Conservation (phyloP, 2,329 filamentous ascomycete genomes). For the Ophiostoma piceae region DNA sequence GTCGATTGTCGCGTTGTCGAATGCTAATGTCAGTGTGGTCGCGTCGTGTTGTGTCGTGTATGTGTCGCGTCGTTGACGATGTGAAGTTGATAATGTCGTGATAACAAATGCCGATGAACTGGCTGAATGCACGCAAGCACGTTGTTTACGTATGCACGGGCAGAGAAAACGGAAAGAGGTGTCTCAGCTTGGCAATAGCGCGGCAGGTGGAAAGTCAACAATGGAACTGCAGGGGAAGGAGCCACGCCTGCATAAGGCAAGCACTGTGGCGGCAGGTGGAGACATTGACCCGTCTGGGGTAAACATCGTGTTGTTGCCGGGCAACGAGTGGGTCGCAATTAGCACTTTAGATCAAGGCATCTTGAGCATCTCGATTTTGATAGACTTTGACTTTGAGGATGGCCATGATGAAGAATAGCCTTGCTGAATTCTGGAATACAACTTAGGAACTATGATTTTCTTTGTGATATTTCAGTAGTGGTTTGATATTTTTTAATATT, state of each 20-base stretch:
- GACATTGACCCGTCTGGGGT: constrained; percentile 20
- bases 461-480: too few species aligned
- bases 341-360: not conserved
- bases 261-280: constrained; percentile 23
- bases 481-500: too few species aligned
- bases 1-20: not conserved
- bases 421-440: too few species aligned
- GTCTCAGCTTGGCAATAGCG: constrained; percentile 8
- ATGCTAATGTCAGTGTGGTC: not conserved
- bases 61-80: not conserved
- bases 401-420: too few species aligned
- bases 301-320: constrained; percentile 24
- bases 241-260: constrained; percentile 1
- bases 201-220: constrained; percentile 16
- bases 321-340: constrained; percentile 20
- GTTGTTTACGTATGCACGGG: constrained; percentile 12
- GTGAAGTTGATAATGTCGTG: not conserved
- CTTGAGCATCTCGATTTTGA: not conserved
- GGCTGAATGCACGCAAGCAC: not conserved
- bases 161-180: constrained; percentile 13
- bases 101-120: not conserved
- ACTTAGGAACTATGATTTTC: too few species aligned
- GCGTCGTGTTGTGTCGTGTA: not conserved
- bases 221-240: constrained; percentile 9
- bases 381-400: too few species aligned